These are phyloP conservation scores for Jimgerdemannia flammicorona DNA, from an alignment of 192 early-diverging fungal species.

Conservation along the genomic window DNA sequence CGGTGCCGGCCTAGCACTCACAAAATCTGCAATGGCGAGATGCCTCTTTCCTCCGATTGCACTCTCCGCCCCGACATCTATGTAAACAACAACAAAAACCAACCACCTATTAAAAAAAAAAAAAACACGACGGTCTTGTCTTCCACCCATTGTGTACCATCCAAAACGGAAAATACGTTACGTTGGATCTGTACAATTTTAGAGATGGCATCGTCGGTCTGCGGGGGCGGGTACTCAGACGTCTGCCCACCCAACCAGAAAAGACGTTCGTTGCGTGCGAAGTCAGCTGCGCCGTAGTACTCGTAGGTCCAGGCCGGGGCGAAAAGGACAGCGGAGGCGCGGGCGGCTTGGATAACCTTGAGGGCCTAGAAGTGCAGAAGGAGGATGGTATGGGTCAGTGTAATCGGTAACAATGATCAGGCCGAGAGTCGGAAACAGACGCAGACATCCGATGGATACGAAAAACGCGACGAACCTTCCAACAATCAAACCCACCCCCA, in stretches of 20 bases:
- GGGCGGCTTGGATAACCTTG: conserved; percentile 35
- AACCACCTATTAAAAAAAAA: not conserved
- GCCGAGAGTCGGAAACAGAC: not conserved
- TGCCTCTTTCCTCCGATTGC: not conserved
- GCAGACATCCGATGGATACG: not conserved
- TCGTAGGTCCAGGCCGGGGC: conserved; percentile 67
- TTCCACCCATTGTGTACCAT: not conserved
- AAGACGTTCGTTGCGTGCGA: conserved; percentile 40
- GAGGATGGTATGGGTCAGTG: not conserved
- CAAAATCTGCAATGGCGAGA: conserved; percentile 34
- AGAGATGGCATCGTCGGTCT: not conserved
- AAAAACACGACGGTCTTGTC: not conserved
- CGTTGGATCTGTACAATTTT: not conserved
- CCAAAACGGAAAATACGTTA: conserved; percentile 4
- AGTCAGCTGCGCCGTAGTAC: conserved; percentile 37
- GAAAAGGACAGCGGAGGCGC: conserved; percentile 54
- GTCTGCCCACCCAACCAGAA: conserved; percentile 49
- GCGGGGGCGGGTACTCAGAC: not conserved
- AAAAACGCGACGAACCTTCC: conserved; percentile 12
- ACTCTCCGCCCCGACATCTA: not conserved
- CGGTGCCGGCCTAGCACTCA: conserved; percentile 32
- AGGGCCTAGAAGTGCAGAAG: conserved; percentile 37
- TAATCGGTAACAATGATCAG: not conserved
- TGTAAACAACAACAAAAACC: not conserved
- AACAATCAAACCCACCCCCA: conserved; percentile 40